Evolutionary conservation across 1,139 yeast genomes (phyloP).

Genomic region (Scheffersomyces stambukii): DNA sequence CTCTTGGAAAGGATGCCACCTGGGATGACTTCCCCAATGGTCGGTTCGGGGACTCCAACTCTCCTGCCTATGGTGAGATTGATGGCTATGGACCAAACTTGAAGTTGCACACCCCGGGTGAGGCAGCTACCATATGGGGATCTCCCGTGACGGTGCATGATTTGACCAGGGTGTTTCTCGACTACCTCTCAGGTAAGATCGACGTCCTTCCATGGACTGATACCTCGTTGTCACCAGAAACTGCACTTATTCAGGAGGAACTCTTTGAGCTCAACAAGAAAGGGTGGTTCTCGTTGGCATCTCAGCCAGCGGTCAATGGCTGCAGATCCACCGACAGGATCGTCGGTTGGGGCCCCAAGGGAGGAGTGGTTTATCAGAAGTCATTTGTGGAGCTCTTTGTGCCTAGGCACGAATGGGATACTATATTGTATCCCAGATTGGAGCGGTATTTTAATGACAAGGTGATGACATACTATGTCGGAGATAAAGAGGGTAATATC

Average conservation of each 20-base stretch:
- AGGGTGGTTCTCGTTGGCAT: conserved; percentile 84
- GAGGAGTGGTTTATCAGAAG: conserved; percentile 89
- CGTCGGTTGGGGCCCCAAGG: conserved; percentile 96
- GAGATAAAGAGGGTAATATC: conserved; percentile 57
- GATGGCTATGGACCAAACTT: conserved; percentile 95
- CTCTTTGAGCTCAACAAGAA: conserved; percentile 69
- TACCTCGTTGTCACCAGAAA: conserved; percentile 78
- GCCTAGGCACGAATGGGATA: conserved; percentile 77
- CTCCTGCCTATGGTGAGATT: conserved; percentile 97
- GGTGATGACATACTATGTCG: conserved; percentile 65
- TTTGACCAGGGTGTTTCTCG: conserved; percentile 62
- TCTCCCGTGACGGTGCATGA: conserved; percentile 63
- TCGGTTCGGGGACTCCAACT: conserved; percentile 93
- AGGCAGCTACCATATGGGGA: conserved; percentile 81
- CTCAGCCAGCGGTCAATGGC: conserved; percentile 91
- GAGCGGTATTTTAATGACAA: conserved; percentile 36
- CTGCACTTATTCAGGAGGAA: conserved; percentile 89
- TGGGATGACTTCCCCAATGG: conserved; percentile 99
- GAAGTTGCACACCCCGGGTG: conserved; percentile 62
- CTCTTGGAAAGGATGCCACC: conserved; percentile 85
- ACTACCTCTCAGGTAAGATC: conserved; percentile 71
- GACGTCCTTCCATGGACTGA: conserved; percentile 92
- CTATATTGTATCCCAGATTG: conserved; percentile 48
- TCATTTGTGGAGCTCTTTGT: conserved; percentile 83
- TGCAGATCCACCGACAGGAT: conserved; percentile 74